A percentile compares a stretch with the other conserved stretches of the same genome.
phyloP scores from a whole-genome alignment of 2,329 filamentous ascomycete species.

The Lasiodiplodia hormozganensis region DNA sequence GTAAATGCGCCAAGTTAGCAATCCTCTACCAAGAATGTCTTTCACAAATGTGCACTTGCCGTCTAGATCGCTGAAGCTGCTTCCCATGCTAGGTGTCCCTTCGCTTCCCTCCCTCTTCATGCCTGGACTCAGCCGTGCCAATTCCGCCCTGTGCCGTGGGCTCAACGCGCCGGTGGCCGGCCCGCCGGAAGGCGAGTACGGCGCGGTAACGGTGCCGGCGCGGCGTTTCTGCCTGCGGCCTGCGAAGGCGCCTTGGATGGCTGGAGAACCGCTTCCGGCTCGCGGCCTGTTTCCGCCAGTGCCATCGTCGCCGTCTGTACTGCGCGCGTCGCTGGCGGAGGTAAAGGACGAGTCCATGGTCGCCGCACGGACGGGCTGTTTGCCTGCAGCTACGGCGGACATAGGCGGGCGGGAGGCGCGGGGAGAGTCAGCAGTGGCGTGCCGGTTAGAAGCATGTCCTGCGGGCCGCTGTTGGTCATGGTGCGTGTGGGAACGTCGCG shows the following conservation, averaged over 20 bases:
- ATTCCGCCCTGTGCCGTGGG: conserved; percentile 65
- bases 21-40: background rate
- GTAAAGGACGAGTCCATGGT: conserved; percentile 25
- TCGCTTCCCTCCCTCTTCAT: conserved; percentile 68
- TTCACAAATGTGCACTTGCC: conserved; percentile 53
- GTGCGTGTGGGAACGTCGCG: conserved; percentile 8
- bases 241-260: conserved; percentile 8
- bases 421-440: background rate
- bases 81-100: conserved; percentile 80
- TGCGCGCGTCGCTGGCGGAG: conserved; percentile 24
- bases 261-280: background rate
- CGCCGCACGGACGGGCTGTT: conserved; percentile 19
- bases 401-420: conserved; percentile 3
- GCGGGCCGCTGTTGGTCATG: background rate
- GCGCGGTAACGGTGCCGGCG: conserved; percentile 11
- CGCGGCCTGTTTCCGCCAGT: background rate
- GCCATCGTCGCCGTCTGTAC: conserved; percentile 18
- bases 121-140: conserved; percentile 61
- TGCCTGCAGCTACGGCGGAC: conserved; percentile 27
- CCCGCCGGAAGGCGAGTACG: conserved; percentile 5
- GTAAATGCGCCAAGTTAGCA: background rate
- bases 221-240: conserved; percentile 19
- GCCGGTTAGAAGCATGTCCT: background rate
- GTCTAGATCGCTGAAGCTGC: conserved; percentile 85
- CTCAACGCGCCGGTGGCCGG: conserved; percentile 37